Evolutionary conservation across 2,329 filamentous ascomycete species (phyloP), one percentile per base, ranked within the genome.

Genomic region (Colletotrichum somersetense): DNA sequence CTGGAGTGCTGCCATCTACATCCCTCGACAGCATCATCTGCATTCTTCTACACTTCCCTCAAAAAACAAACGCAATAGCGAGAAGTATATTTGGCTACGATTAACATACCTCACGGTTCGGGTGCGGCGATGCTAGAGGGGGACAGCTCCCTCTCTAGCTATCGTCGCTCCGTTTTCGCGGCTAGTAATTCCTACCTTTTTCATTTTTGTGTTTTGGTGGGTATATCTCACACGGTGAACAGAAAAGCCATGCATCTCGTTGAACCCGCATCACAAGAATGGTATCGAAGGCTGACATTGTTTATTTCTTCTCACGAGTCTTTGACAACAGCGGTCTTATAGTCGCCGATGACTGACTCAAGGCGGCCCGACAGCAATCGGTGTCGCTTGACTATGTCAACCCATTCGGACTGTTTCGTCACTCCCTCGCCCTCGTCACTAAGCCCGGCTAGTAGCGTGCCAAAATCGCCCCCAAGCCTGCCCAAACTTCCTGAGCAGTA

Each of bases 401-500:
- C 93, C 95, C 95, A 98, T 81, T 97, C 91, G 73, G 64, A 61
- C n/a, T 74, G 64, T 48, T 59, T 72, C 23, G 70, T 61, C 38
- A 66, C 44, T 33, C 67, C 61, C 12, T 57, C 44, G 20, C 53
- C 23, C 8, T 65, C 52, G 26, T 52, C 44, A 20, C 86, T 74
- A 55, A 89, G 84, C 66, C 87, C 89, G 44, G 95, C 94, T 70
- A 98, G 87, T 75, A 98, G 89, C 84, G 97, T 89, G 67, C 95
- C 92, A 81, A 99, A 99, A 80, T 99, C 96, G 1, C 94, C 95
- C 2, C 96, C 96, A 0, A 98, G 84, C 58, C 96, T 89, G 0
- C 96, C 96, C 61, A 99, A 84, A 82, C 95, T 98, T 57, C 94
- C 93, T 0, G 96, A 95, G 77, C 95, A 97, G 81, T 98, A 98